phyloP scores from a whole-genome alignment of 371 early-diverging fungal genomes.

The Gilbertella persicaria region DNA sequence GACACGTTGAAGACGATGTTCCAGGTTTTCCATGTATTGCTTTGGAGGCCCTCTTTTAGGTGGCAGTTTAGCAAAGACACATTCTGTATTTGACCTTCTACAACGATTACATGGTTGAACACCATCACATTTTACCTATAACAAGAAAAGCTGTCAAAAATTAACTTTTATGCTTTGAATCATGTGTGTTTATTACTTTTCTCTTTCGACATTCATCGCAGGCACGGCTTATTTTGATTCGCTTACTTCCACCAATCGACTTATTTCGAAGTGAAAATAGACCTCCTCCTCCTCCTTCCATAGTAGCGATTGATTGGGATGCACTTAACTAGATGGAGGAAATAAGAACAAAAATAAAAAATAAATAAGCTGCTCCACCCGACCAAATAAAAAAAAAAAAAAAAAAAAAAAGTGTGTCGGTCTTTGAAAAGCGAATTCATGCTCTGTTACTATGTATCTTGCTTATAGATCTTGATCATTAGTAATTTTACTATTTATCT shows the following conservation, averaged over 20 bases:
- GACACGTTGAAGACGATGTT: constrained; percentile 42
- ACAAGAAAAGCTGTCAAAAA: constrained; percentile 3
- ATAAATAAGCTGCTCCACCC: no score
- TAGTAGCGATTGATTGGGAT: no score
- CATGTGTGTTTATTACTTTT: constrained; percentile 36
- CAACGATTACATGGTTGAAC: constrained; percentile 51
- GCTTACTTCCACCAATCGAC: constrained; percentile 25
- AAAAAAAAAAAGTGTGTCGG: no score
- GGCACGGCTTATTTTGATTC: constrained; percentile 47
- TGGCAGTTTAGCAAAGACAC: constrained; percentile 48
- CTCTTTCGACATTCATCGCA: constrained; percentile 56
- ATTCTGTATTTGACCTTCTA: constrained; percentile 36
- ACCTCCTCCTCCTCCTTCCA: constrained; percentile 17
- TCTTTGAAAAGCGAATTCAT: no score
- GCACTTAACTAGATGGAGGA: no score
- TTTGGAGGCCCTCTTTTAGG: constrained; percentile 50
- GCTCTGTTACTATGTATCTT: no score
- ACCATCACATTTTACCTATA: constrained; percentile 55
- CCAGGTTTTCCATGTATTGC: constrained; percentile 51
- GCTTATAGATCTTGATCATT: no score
- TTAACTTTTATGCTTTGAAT: background rate
- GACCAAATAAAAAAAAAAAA: no score
- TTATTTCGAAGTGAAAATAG: constrained; percentile 23
- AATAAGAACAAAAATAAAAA: no score
- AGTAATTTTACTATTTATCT: no score